A percentile compares a stretch with the other conserved stretches of the same genome.
These are phyloP conservation scores for Phytophthora pini DNA, from an alignment of 352 stramenopile species.

Conservation along the genomic window DNA sequence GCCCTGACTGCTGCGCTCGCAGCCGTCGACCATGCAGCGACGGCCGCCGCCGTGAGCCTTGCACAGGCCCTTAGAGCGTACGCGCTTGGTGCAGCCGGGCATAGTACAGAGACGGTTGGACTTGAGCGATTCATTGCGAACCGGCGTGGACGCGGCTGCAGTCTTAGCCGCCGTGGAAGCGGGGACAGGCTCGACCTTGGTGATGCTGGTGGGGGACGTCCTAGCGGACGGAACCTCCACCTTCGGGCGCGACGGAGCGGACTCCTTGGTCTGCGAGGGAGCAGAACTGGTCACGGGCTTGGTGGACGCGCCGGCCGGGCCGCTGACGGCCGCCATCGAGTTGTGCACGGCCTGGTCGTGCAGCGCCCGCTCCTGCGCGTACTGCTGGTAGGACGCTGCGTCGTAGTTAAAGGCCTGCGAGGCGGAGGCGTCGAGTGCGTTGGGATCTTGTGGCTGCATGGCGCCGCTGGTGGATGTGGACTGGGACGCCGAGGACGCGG, in stretches of 20 bases:
- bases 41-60: conserved; percentile 83
- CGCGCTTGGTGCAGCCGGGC: conserved; percentile 83
- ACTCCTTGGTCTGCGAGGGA: conserved; percentile 19
- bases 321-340: conserved; percentile 26
- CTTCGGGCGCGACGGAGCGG: conserved; percentile 24
- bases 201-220: conserved; percentile 35
- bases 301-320: not conserved
- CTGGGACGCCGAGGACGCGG: conserved; percentile 44
- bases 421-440: conserved; percentile 38
- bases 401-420: conserved; percentile 57
- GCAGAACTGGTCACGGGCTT: conserved; percentile 10
- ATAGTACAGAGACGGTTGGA: conserved; percentile 85
- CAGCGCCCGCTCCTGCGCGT: conserved; percentile 44
- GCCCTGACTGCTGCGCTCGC: conserved; percentile 81
- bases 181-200: conserved; percentile 19
- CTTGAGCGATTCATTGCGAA: conserved; percentile 73
- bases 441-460: conserved; percentile 47
- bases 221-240: conserved; percentile 14
- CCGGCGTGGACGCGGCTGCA: conserved; percentile 10
- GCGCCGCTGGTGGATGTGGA: conserved; percentile 19
- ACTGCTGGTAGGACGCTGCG: conserved; percentile 54
- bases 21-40: conserved; percentile 84
- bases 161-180: conserved; percentile 13
- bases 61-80: conserved; percentile 86
- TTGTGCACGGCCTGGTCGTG: conserved; percentile 45